phyloP scores from a whole-genome alignment of 805 yeast species.

The Blastobotrys chiropterorum region DNA sequence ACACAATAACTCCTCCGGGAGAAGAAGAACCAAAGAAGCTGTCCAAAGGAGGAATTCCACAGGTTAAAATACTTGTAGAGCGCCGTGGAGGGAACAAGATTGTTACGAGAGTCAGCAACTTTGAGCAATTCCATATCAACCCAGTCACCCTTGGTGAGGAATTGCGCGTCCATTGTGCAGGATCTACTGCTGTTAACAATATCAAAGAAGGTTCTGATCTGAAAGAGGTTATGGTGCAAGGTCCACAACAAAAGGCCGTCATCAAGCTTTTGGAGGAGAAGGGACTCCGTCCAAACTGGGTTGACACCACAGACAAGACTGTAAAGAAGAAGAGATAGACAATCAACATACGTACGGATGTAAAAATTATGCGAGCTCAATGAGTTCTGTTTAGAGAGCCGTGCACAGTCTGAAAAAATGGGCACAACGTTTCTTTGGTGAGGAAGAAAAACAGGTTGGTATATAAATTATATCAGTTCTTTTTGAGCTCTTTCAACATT shows the following conservation, averaged over 20 bases:
- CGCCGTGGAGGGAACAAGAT: slow-evolving; percentile 75
- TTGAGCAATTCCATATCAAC: slow-evolving; percentile 62
- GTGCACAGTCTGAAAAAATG: no score
- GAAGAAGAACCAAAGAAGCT: slow-evolving; percentile 36
- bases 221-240: slow-evolving; percentile 80
- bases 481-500: slow-evolving; percentile 22
- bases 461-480: neutral
- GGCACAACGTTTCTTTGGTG: no score
- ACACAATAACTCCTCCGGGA: slow-evolving; percentile 44
- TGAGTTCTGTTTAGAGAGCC: no score
- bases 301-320: slow-evolving; percentile 39
- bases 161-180: slow-evolving; percentile 76
- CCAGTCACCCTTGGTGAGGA: slow-evolving; percentile 61
- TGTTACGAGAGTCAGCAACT: slow-evolving; percentile 64
- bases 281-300: slow-evolving; percentile 63
- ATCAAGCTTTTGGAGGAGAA: slow-evolving; percentile 50
- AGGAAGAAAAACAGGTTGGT: slow-evolving; percentile 5
- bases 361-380: no score
- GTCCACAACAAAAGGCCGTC: slow-evolving; percentile 68
- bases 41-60: slow-evolving; percentile 62
- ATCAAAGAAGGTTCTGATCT: slow-evolving; percentile 45
- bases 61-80: slow-evolving; percentile 60
- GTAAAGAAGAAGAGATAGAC: slow-evolving; percentile 5
- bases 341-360: no score
- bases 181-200: slow-evolving; percentile 60